phyloP scores from a whole-genome alignment of 202 grass and related monocot genomes.

The Cymbopogon flexuosus region DNA sequence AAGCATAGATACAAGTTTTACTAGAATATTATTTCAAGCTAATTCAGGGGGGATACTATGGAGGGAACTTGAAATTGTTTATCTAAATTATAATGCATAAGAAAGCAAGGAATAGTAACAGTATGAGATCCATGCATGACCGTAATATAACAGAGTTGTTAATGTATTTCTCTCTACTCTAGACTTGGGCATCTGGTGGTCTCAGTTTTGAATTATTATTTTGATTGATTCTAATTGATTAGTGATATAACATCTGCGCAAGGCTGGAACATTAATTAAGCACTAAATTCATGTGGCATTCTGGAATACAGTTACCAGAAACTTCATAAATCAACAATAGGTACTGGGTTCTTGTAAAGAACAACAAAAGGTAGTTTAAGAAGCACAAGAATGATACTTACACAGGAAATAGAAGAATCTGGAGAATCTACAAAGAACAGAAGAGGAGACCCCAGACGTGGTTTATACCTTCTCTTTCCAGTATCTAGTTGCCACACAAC shows the following conservation, averaged over 20 bases:
- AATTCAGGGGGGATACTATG: background rate
- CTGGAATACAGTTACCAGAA: conserved; percentile 1
- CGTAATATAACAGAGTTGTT: background rate
- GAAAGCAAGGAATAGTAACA: background rate
- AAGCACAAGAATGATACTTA: conserved; percentile 43
- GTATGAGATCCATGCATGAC: background rate
- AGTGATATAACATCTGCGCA: background rate
- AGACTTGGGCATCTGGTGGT: background rate
- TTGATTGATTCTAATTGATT: background rate
- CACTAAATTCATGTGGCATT: background rate
- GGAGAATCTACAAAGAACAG: conserved; percentile 80
- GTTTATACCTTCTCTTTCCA: conserved; percentile 81
- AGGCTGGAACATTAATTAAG: background rate
- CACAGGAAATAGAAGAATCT: conserved; percentile 83
- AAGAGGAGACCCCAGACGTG: conserved; percentile 82
- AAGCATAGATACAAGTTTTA: background rate
- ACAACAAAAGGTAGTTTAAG: background rate
- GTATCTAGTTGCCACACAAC: conserved; percentile 95
- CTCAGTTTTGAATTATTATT: conserved; percentile 1
- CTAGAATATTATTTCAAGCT: background rate
- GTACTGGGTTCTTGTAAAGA: background rate
- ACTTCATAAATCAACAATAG: conserved; percentile 9
- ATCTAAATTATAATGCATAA: background rate
- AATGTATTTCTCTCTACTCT: background rate
- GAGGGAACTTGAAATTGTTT: background rate